Base-by-base conservation (phyloP, 2,329 filamentous ascomycete species). In the Elsinoe perseae region DNA sequence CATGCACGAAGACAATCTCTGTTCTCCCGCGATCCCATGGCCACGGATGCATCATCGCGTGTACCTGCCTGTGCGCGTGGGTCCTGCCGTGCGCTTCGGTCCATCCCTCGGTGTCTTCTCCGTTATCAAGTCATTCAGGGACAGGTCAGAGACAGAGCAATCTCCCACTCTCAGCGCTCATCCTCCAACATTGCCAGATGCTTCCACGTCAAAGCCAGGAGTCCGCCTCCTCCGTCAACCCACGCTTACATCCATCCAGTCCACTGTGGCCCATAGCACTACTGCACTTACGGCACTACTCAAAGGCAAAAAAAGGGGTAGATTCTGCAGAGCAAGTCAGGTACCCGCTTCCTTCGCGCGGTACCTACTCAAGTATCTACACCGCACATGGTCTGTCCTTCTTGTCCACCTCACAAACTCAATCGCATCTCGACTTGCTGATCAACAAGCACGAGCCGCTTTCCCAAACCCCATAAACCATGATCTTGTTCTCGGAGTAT, bases 1-100 rank as follows among this genome's bases (percentile, higher is more conserved):
- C 48, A 36, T 20, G 48, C 23, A 36, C 48, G 48, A 52, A 52
- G n/a, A n/a, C n/a, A 52, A 52, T 52, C 48, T 34, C 48, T 52
- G 28, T 52, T 52, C 48, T 25, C 21, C 28, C 27, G 48, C 18
- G 30, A 23, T 52, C 21, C 43, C 48, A 52, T 16, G 30, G 18
- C 48, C 48, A 36, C 36, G 48, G 40, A 43, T 43, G 40, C 9
- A 30, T 12, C 28, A 12, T 36, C 32, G 32, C n/a, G n/a, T n/a
- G n/a, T n/a, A n/a, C n/a, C n/a, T n/a, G n/a, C n/a, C n/a, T n/a
- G n/a, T n/a, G 32, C 32, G 32, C 32, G 32, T 36, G 32, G 32
- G 9, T 36, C n/a, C 32, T 36, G 10, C 32, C 32, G 32, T 36
- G 21, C 43, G 4, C 43, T 3, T 48, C 14, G 38, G 38, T 28